Conservation (phyloP, 768 basidiomycete species). For the Amanita muscaria region DNA sequence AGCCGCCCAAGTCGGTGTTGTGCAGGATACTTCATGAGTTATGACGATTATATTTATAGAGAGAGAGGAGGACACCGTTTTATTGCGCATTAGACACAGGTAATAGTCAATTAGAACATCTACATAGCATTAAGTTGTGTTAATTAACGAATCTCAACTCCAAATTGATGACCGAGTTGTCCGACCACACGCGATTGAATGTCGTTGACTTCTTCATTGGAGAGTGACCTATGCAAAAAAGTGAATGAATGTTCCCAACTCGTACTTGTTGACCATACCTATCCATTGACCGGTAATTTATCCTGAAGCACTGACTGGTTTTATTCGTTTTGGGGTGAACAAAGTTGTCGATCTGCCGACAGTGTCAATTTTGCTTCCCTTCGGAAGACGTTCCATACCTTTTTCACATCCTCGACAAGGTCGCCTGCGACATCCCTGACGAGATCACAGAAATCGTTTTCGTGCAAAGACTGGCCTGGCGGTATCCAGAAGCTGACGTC, state of each 20-base stretch:
- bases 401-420: constrained; percentile 81
- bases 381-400: constrained; percentile 38
- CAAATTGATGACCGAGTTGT: constrained; percentile 49
- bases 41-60: too few species aligned
- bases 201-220: constrained; percentile 84
- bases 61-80: not conserved
- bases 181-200: constrained; percentile 57
- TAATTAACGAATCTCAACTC: constrained; percentile 78
- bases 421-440: constrained; percentile 92
- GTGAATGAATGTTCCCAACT: constrained; percentile 2
- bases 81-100: too few species aligned
- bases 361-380: constrained; percentile 9
- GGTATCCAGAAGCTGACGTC: constrained; percentile 94
- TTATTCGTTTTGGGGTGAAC: constrained; percentile 79
- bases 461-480: constrained; percentile 52
- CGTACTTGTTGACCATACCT: constrained; percentile 37
- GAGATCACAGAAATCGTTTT: constrained; percentile 95
- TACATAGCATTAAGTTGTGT: constrained; percentile 16
- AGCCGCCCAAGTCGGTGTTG: constrained; percentile 95
- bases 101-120: constrained; percentile 2
- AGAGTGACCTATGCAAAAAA: constrained; percentile 51
- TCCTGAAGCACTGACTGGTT: constrained; percentile 77
- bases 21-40: constrained; percentile 57
- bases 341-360: constrained; percentile 78
- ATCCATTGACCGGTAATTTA: constrained; percentile 97